phyloP scores from a whole-genome alignment of 2,329 filamentous ascomycete genomes.

The Sarocladium strictum region DNA sequence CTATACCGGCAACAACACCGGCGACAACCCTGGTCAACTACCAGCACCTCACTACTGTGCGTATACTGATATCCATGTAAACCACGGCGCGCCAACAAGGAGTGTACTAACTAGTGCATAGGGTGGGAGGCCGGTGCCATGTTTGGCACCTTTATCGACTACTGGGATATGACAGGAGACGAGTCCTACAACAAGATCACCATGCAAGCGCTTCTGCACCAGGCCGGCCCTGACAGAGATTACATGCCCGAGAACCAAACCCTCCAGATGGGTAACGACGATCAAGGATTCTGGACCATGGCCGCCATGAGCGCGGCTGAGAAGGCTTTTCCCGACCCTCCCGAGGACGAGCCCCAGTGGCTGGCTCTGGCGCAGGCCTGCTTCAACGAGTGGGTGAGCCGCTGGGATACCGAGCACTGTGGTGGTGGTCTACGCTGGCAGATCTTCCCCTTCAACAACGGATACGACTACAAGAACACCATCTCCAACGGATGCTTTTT shows the following conservation, averaged over 20 bases:
- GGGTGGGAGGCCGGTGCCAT: conserved; percentile 69
- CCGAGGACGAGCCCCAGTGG: conserved; percentile 59
- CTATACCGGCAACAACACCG: conserved; percentile 53
- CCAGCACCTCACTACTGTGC: conserved; percentile 60
- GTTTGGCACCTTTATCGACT: conserved; percentile 66
- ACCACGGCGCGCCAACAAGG: too few relatives aligned
- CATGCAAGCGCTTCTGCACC: conserved; percentile 53
- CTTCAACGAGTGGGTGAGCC: conserved; percentile 68
- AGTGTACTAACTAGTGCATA: conserved; percentile 12
- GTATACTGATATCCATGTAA: too few relatives aligned
- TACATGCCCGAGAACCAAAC: conserved; percentile 65
- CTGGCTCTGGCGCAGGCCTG: conserved; percentile 72
- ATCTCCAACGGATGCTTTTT: conserved; percentile 67
- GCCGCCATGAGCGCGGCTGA: conserved; percentile 75
- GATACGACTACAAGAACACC: conserved; percentile 63
- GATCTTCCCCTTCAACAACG: conserved; percentile 71
- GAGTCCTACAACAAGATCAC: conserved; percentile 55
- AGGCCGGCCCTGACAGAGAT: conserved; percentile 52
- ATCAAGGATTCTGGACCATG: conserved; percentile 83
- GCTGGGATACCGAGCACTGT: conserved; percentile 63
- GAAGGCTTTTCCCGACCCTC: conserved; percentile 65
- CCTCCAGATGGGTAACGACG: conserved; percentile 60
- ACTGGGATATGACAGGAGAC: conserved; percentile 66
- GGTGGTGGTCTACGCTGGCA: conserved; percentile 79
- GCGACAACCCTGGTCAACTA: conserved; percentile 51